Evolutionary conservation across 768 basidiomycete genomes (phyloP), one percentile per base, ranked within the genome.

Genomic region (Lentinula sp.): DNA sequence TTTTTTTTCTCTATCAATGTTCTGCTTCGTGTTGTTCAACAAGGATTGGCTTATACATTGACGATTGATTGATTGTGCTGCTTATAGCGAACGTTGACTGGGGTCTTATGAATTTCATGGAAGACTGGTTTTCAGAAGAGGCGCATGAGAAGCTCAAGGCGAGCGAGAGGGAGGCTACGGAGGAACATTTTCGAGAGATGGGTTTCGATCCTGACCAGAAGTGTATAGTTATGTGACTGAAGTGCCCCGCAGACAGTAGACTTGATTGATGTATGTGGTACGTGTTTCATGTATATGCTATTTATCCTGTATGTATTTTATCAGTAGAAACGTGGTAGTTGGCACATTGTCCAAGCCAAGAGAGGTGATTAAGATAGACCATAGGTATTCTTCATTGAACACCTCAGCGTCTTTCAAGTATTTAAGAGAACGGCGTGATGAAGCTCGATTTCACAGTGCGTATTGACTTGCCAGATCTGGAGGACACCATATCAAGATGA

Each of bases 91-190:
- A 93, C 67, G 82, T 93, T 15, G 91, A 93, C 67, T 85, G 84
- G 80, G 89, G 85, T 1, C 69, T 93, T 50, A 75, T 89, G 50
- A 89, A 92, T 65, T 94, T 93, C 66, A 92, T 97, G 87, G 80
- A 88, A 61, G 86, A 90, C 66, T 97, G 93, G 93, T 98, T 98
- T 71, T 93, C 95, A 0, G 69, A 83, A 13, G 95, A 97, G 70
- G 79, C 92, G 15, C 83, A 78, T 61, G 80, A 79, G 66, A 97
- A 97, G 70, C 74, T 84, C 50, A 83, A 80, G 65, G 79, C 83
- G 64, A 94, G 95, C 70, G 86, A 91, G 70, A 76, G 73, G 52
- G 95, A 97, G 70, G 84, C 87, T 0, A 78, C 82, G 0, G 72
- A 79, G 49, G 93, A 96, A 72, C 80, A 91, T 66, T 69, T 88